Evolutionary conservation across 495 filamentous ascomycete genomes (phyloP).

Genomic region (Podospora bellae-mahoneyi): DNA sequence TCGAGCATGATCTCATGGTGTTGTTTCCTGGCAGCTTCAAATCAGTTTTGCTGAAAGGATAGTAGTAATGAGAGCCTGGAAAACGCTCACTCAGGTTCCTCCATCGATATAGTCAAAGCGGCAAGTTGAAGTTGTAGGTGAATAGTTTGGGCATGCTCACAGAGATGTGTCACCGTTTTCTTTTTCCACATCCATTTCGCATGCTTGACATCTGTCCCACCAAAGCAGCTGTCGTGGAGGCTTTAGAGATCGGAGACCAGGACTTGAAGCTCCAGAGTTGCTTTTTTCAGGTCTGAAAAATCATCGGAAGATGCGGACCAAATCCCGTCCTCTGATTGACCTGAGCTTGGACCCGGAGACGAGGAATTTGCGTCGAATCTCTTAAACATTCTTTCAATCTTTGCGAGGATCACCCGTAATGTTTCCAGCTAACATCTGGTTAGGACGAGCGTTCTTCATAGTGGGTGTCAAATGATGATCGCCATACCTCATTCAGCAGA

Average conservation of each 20-base stretch:
- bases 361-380: background rate
- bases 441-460: background rate
- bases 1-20: background rate
- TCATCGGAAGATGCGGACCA: background rate
- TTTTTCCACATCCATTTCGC: background rate
- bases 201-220: background rate
- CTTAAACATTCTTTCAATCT: background rate
- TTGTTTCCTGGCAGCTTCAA: background rate
- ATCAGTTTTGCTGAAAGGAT: background rate
- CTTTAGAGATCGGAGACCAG: background rate
- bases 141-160: background rate
- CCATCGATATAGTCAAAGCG: background rate
- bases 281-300: background rate
- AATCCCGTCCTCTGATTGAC: background rate
- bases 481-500: slow-evolving; percentile 2
- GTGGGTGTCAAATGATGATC: background rate
- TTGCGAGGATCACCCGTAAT: background rate
- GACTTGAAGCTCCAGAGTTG: background rate
- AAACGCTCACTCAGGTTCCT: background rate
- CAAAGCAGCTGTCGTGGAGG: background rate
- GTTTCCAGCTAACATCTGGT: background rate
- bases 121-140: background rate
- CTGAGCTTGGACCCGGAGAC: background rate
- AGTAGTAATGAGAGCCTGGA: background rate
- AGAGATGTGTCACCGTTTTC: background rate